Evolutionary conservation across 306 rosid species (phyloP).

Genomic region (Trifolium subterraneum): DNA sequence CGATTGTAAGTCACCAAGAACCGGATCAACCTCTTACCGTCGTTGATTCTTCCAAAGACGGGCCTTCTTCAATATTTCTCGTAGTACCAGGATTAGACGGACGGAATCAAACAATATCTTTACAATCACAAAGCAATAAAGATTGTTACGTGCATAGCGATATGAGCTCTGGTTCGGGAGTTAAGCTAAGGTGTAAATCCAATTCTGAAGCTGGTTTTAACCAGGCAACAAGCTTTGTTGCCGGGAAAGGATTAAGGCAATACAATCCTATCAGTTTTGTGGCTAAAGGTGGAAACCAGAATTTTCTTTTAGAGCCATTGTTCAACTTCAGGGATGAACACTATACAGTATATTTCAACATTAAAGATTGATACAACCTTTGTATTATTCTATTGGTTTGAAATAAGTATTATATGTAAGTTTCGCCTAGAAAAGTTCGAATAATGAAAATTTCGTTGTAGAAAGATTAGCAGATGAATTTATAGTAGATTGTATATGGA

Average conservation of each 20-base stretch:
- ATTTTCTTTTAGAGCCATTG: constrained; percentile 77
- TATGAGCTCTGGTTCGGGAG: constrained; percentile 29
- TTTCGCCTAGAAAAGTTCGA: background rate
- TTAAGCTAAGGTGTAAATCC: constrained; percentile 65
- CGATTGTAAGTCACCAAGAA: constrained; percentile 60
- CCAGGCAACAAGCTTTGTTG: constrained; percentile 68
- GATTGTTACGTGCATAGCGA: constrained; percentile 67
- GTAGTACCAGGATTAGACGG: constrained; percentile 77
- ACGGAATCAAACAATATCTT: constrained; percentile 53
- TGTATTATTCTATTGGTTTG: background rate
- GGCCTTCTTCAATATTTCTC: constrained; percentile 48
- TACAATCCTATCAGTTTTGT: constrained; percentile 80
- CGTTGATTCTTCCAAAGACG: constrained; percentile 43
- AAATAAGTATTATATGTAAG: background rate
- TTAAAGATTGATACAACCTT: constrained; percentile 39
- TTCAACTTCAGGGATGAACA: constrained; percentile 65
- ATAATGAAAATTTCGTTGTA: background rate
- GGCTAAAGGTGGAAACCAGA: constrained; percentile 65
- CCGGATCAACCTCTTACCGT: constrained; percentile 51
- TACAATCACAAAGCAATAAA: constrained; percentile 57
- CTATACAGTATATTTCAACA: constrained; percentile 79
- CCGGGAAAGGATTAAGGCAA: constrained; percentile 52
- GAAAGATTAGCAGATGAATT: background rate
- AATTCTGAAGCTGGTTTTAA: constrained; percentile 44
- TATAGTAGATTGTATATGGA: background rate